phyloP scores from a whole-genome alignment of 371 early-diverging fungal species.

The Mucor irregularis region DNA sequence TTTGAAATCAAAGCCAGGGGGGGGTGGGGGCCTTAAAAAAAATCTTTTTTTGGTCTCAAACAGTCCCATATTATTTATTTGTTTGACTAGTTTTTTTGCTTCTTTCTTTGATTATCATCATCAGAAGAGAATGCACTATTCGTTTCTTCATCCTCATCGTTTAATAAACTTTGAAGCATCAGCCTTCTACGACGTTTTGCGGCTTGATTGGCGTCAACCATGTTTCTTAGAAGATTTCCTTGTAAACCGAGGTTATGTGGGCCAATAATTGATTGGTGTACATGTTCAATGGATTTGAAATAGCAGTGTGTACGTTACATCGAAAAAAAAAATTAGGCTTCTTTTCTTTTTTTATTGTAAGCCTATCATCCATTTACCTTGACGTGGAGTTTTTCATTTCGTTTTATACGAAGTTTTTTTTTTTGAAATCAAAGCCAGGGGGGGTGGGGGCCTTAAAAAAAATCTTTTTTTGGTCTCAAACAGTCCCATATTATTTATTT shows the following conservation, averaged over 20 bases:
- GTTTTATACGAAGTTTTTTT: too few relatives aligned
- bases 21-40: constrained; percentile 1
- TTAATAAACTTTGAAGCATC: constrained; percentile 43
- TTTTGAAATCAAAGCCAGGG: constrained; percentile 11
- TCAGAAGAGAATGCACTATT: constrained; percentile 15
- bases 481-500: constrained; percentile 9
- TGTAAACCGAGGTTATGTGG: constrained; percentile 78
- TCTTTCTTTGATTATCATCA: constrained; percentile 7
- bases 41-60: not conserved
- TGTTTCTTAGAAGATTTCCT: constrained; percentile 51
- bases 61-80: constrained; percentile 11
- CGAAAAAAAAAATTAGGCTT: not conserved
- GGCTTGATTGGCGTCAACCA: constrained; percentile 44
- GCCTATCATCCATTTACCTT: constrained; percentile 44
- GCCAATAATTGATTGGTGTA: constrained; percentile 81
- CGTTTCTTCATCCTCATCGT: constrained; percentile 31
- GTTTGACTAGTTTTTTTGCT: not conserved
- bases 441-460: constrained; percentile 1
- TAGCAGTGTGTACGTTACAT: constrained; percentile 81
- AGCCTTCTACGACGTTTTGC: constrained; percentile 42
- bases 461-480: not conserved
- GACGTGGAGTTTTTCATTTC: constrained; percentile 67
- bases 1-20: constrained; percentile 15
- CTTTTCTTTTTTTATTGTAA: not conserved
- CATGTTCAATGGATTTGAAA: constrained; percentile 89